Evolutionary conservation across 176 grass and related monocot genomes (phyloP), one percentile per base, ranked within the genome.

Genomic region (Tillandsia leiboldiana): DNA sequence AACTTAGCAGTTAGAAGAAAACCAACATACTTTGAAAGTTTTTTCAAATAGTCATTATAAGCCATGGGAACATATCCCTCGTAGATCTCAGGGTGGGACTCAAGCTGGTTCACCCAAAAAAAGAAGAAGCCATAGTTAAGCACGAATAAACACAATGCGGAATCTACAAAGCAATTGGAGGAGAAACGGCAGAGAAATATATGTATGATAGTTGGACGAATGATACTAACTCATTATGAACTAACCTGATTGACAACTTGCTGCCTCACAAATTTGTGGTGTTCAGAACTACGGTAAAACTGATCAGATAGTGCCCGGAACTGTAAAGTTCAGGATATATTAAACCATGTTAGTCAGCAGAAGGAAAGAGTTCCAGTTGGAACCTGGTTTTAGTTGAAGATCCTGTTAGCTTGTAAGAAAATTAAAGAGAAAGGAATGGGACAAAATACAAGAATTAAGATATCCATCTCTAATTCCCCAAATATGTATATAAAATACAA

Each of bases 61-160:
- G 74, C 83, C 87, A 86, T 90, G 4, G 83, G 87, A 75, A 90
- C 83, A 71, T 90, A 90, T 77, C 79, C 87, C 59, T 90, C 83
- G 14, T 90, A 90, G 49, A 77, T 83, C 50, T 85, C 79, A 28
- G 64, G 83, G 26, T 86, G 82, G 49, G 76, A 83, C 58, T 79
- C 70, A 26, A 90, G 82, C 87, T 90, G 77, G 11, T 28, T 51
- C 51, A 20, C 29, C 33, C 5, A 42, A 5, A 7, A 42, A 42
- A 42, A 28, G 73, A 76, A 57, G 10, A 33, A 50, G 7, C n/a
- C 22, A 59, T 8, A 59, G 56, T n/a, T 59, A 59, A 59, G 56
- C n/a, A 59, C 9, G 56, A 4, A 59, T 20, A 59, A 59, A 59
- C 12, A 17, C 13, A n/a, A 9, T 8, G 12, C 52, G 11, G 52